Conservation (phyloP, 208 protist genomes). For the Trypanosoma conorhini region DNA sequence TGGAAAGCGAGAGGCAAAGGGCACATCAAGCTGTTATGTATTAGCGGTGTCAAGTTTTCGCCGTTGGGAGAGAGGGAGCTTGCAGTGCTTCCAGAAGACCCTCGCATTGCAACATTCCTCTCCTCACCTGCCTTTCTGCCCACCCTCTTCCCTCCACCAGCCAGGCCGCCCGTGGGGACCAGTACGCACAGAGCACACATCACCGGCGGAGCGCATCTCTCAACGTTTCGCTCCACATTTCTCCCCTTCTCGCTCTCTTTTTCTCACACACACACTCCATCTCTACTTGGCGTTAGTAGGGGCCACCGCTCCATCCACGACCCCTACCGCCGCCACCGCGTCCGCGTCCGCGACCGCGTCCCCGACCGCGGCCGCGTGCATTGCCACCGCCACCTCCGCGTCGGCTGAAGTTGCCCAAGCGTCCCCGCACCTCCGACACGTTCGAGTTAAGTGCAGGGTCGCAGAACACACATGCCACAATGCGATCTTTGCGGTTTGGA, state of each 20-base stretch:
- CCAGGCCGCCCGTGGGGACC: background rate
- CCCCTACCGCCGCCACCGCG: slow-evolving; percentile 16
- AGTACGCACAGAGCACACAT: background rate
- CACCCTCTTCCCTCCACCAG: background rate
- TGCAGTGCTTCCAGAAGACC: background rate
- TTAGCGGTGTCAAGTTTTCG: background rate
- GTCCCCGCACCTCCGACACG: slow-evolving; percentile 76
- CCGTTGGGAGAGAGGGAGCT: background rate
- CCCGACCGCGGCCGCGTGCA: slow-evolving; percentile 21
- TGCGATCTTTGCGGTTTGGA: slow-evolving; percentile 69
- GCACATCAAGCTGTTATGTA: background rate
- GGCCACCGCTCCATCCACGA: slow-evolving; percentile 24
- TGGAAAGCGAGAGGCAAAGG: background rate
- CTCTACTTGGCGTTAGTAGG: slow-evolving; percentile 2
- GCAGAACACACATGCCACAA: slow-evolving; percentile 83
- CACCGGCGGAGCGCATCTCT: background rate
- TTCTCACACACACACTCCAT: background rate
- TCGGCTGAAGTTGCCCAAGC: slow-evolving; percentile 61
- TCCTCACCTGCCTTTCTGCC: background rate
- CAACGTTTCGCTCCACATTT: slow-evolving; percentile 8
- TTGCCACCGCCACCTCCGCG: slow-evolving; percentile 28
- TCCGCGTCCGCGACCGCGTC: slow-evolving; percentile 33
- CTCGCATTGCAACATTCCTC: background rate
- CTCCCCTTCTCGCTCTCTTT: slow-evolving; percentile 20
- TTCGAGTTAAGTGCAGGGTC: slow-evolving; percentile 52